Base-by-base conservation (phyloP, 345 rosid species). In the Eucalyptus coolabah region DNA sequence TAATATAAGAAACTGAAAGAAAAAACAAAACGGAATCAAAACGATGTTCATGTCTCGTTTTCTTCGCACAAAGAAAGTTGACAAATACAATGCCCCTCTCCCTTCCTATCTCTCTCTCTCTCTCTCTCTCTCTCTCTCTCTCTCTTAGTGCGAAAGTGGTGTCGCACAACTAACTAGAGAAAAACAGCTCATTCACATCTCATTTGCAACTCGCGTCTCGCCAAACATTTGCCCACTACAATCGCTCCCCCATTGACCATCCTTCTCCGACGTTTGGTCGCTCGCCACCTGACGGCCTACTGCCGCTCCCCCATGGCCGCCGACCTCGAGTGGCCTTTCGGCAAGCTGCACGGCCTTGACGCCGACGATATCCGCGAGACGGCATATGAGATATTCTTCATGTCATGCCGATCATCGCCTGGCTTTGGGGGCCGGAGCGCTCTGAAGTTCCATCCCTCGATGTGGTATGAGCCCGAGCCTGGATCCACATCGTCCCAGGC, bases 301-400 rank as follows among this genome's bases (percentile, higher is more conserved):
- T 91, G 92, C 51, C 89, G 92, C 83, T 85, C 92, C 60, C 87
- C 91, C 81, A 92, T 92, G 87, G 50, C 87, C 60, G 86, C 92
- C 90, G 98, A 96, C 92, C 96, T 97, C 65, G 63, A 89, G 13
- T 98, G 99, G 96, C 99, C 99, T 12, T 96, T 96, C 8, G 95
- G 94, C 49, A 91, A 92, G 89, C 95, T 97, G 26, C 91, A 92
- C 13, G 93, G 92, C 77, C 92, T 96, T 5, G 96, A 95, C 9
- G 80, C 89, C 8, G 95, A 97, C 17, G 98, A 97, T 72, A 91
- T 98, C 88, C 94, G 99, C 9, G 98, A 96, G 89, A 93, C 96
- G 2, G 97, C 99, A 53, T 98, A 98, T 49, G 99, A 97, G 92
- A 93, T 98, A 32, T 97, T 98, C 91, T 96, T 98, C 94, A 96